Conservation (phyloP, 768 basidiomycete genomes). For the Russula earlei region DNA sequence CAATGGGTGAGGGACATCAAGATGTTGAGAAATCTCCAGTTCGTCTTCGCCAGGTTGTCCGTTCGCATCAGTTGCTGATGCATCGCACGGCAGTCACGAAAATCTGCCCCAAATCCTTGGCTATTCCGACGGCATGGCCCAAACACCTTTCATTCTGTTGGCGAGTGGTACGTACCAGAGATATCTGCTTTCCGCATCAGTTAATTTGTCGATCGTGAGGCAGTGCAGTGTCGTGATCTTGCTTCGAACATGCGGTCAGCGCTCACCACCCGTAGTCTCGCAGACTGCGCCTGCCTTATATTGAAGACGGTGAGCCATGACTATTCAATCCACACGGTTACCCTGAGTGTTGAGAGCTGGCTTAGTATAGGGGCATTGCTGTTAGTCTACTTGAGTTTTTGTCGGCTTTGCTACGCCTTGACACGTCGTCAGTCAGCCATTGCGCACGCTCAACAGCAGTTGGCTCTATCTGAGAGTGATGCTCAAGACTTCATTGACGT, state of each 20-base stretch:
- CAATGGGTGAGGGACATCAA: slow-evolving; percentile 44
- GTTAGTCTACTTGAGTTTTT: neutral
- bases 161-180: slow-evolving; percentile 32
- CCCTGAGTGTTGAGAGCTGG: neutral
- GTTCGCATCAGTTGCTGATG: neutral
- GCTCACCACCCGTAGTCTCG: slow-evolving; percentile 10
- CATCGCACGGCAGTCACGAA: slow-evolving; percentile 32
- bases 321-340: neutral
- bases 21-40: slow-evolving; percentile 42
- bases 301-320: slow-evolving; percentile 14
- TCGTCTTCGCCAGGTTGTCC: slow-evolving; percentile 15
- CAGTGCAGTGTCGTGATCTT: slow-evolving; percentile 18
- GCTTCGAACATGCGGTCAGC: slow-evolving; percentile 9
- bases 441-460: slow-evolving; percentile 14
- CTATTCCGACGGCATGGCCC: slow-evolving; percentile 35
- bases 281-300: slow-evolving; percentile 10
- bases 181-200: neutral
- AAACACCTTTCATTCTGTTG: slow-evolving; percentile 43
- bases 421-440: slow-evolving; percentile 13
- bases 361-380: slow-evolving; percentile 15
- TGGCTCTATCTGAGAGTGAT: slow-evolving; percentile 13
- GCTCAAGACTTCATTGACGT: slow-evolving; percentile 21
- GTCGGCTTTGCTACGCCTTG: neutral
- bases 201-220: neutral
- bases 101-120: slow-evolving; percentile 47